Conservation (phyloP, 75 land plant species). For the Cunninghamia lanceolata region DNA sequence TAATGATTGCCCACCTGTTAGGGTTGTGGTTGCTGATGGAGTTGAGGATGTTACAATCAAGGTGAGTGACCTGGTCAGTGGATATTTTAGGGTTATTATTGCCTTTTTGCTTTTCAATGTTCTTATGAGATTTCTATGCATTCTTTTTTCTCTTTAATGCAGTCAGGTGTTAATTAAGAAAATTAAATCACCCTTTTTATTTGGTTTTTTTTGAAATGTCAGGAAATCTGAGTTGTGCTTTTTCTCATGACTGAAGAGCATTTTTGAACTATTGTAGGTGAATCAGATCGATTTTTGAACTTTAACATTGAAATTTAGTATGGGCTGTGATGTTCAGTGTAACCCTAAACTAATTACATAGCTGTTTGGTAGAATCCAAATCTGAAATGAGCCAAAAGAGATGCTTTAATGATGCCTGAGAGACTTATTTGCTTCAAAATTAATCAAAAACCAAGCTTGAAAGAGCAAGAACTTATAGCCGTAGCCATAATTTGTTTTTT, state of each 20-base stretch:
- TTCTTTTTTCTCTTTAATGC: background rate
- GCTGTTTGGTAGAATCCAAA: background rate
- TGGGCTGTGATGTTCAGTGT: background rate
- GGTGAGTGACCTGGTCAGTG: slow-evolving; percentile 29
- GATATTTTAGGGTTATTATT: background rate
- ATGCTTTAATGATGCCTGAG: background rate
- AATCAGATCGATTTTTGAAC: background rate
- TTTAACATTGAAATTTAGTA: background rate
- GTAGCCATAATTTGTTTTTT: background rate
- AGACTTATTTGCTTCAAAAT: background rate
- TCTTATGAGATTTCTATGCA: slow-evolving; percentile 2
- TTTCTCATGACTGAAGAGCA: background rate
- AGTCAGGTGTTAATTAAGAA: background rate
- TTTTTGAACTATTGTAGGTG: background rate
- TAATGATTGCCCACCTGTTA: slow-evolving; percentile 71
- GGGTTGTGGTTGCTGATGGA: slow-evolving; percentile 97
- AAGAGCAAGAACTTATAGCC: background rate
- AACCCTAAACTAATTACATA: background rate
- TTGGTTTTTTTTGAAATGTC: background rate
- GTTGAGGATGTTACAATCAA: slow-evolving; percentile 97
- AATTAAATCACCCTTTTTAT: background rate
- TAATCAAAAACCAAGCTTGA: background rate
- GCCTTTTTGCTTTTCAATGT: background rate
- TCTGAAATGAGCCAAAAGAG: background rate
- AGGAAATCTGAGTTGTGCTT: background rate